These are phyloP conservation scores for Botryosphaeria dothidea DNA, from an alignment of 2,329 filamentous ascomycete genomes.

Conservation along the genomic window DNA sequence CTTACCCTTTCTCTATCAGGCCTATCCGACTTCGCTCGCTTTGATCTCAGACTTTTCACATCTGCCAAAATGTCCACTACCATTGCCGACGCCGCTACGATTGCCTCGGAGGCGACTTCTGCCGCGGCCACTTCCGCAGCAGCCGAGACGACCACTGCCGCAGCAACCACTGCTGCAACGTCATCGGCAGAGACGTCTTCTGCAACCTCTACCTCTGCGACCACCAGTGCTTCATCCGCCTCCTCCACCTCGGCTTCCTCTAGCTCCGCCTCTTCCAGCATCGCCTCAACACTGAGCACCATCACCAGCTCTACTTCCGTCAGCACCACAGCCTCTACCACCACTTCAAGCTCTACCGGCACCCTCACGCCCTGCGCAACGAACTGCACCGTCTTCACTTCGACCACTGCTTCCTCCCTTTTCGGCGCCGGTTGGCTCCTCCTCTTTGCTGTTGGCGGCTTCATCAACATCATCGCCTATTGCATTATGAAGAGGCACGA, in stretches of 20 bases:
- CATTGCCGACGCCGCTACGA: neutral
- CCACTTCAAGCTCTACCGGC: neutral
- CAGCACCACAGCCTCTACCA: neutral
- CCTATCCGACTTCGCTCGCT: neutral
- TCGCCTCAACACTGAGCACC: neutral
- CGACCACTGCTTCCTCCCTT: neutral
- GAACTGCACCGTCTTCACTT: slow-evolving; percentile 15
- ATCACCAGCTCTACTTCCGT: neutral
- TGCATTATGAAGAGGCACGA: slow-evolving; percentile 8
- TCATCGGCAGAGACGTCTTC: neutral
- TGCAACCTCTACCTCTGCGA: neutral
- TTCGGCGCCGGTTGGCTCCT: neutral
- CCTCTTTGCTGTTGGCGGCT: neutral
- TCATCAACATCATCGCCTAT: neutral
- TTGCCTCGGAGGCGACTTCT: neutral
- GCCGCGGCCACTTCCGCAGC: neutral
- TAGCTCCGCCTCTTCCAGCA: neutral
- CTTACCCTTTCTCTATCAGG: neutral
- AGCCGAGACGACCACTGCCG: neutral
- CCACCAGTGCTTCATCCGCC: neutral
- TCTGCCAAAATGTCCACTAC: slow-evolving; percentile 4
- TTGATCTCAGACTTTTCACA: neutral
- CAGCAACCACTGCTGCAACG: neutral
- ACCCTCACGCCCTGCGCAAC: slow-evolving; percentile 11
- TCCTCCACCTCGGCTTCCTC: neutral